phyloP scores from a whole-genome alignment of 768 basidiomycete genomes.

The Mycena metata region DNA sequence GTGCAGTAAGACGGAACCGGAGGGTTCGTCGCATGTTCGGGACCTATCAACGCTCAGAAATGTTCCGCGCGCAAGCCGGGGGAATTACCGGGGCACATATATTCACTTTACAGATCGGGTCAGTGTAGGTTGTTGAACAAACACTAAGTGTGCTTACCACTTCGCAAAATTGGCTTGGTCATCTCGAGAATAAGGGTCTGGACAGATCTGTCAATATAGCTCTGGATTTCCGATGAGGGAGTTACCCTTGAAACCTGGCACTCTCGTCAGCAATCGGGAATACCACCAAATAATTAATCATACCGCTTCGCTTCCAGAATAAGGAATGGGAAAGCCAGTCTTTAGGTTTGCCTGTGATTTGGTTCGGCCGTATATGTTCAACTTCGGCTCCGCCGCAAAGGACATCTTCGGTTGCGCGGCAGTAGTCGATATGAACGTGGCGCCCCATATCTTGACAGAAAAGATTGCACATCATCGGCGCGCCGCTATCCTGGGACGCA shows the following conservation, averaged over 20 bases:
- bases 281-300: too few relatives aligned
- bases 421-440: constrained; percentile 70
- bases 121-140: neutral
- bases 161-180: constrained; percentile 66
- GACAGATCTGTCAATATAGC: too few relatives aligned
- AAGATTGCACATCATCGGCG: constrained; percentile 74
- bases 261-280: neutral
- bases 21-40: constrained; percentile 61
- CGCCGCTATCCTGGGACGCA: constrained; percentile 66
- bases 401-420: constrained; percentile 53
- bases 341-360: constrained; percentile 58
- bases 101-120: constrained; percentile 51
- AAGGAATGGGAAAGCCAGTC: constrained; percentile 67
- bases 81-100: constrained; percentile 62
- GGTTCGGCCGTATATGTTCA: constrained; percentile 69
- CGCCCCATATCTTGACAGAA: constrained; percentile 67
- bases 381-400: constrained; percentile 59
- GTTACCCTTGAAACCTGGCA: constrained; percentile 70
- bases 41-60: constrained; percentile 49
- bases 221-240: too few relatives aligned
- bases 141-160: constrained; percentile 54
- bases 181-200: constrained; percentile 73
- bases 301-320: constrained; percentile 61
- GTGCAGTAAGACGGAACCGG: constrained; percentile 68
- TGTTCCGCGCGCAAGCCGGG: neutral